Conservation (phyloP, 306 rosid species). For the Arachis hypogaea region DNA sequence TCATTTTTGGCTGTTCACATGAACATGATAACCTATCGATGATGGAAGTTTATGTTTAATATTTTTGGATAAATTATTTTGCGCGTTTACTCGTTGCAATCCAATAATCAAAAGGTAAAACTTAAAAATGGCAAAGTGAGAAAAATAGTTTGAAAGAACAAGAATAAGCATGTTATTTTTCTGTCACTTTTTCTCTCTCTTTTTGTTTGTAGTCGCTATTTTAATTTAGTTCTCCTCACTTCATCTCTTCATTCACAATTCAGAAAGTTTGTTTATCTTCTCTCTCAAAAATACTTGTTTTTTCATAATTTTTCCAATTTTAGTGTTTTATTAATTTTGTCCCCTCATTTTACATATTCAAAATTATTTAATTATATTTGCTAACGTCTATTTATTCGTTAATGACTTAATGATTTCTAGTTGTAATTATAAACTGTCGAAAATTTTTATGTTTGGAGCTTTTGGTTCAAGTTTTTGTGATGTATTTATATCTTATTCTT, state of each 20-base stretch:
- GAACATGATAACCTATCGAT: too few relatives aligned
- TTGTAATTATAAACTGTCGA: not conserved
- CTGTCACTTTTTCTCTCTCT: not conserved
- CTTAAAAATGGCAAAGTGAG: not conserved
- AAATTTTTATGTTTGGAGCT: not conserved
- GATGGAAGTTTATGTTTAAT: too few relatives aligned
- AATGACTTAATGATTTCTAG: not conserved
- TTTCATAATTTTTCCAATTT: not conserved
- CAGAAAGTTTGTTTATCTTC: not conserved
- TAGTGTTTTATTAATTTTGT: constrained; percentile 27
- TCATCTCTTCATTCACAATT: not conserved
- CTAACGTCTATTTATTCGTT: not conserved
- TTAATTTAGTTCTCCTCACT: not conserved
- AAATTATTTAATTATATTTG: constrained; percentile 4
- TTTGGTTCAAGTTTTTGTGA: not conserved
- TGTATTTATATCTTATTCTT: too few relatives aligned
- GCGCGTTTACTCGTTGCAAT: not conserved
- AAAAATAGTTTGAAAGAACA: not conserved
- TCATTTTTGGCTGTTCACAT: too few relatives aligned
- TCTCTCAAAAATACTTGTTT: not conserved
- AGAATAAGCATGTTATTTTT: not conserved
- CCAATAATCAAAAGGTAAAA: not conserved
- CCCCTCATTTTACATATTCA: not conserved
- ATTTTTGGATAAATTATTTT: too few relatives aligned
- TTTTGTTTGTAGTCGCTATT: not conserved